phyloP scores from a whole-genome alignment of 257 asterid genomes.

The Jacaranda mimosifolia region DNA sequence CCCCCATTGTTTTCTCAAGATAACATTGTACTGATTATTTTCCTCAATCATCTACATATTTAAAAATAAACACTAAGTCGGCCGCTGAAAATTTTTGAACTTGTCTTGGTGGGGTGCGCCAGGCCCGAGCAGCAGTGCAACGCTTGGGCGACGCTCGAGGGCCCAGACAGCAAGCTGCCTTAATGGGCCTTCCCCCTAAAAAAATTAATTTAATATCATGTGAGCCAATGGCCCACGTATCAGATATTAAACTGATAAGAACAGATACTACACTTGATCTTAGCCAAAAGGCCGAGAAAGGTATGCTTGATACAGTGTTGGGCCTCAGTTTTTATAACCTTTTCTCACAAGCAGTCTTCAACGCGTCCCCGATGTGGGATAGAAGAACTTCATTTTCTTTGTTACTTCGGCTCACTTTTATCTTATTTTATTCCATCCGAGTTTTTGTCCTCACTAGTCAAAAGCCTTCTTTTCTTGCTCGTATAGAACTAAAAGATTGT shows the following conservation, averaged over 20 bases:
- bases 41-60: too few relatives aligned
- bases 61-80: too few relatives aligned
- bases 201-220: slow-evolving; percentile 48
- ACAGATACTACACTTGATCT: slow-evolving; percentile 89
- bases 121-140: slow-evolving; percentile 20
- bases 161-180: slow-evolving; percentile 34
- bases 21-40: too few relatives aligned
- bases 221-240: slow-evolving; percentile 58
- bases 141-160: slow-evolving; percentile 28
- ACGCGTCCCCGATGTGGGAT: not conserved
- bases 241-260: slow-evolving; percentile 84
- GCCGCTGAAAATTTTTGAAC: not conserved
- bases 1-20: too few relatives aligned
- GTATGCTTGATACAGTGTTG: slow-evolving; percentile 38
- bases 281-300: slow-evolving; percentile 98
- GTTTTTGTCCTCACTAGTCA: not conserved
- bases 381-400: not conserved
- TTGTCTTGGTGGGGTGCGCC: slow-evolving; percentile 17
- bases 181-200: not conserved
- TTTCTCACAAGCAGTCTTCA: not conserved
- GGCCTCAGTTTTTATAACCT: not conserved
- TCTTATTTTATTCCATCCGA: too few relatives aligned
- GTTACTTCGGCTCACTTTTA: not conserved
- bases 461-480: not conserved
- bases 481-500: not conserved